Evolutionary conservation across 495 filamentous ascomycete genomes (phyloP).

Genomic region (Penicillium malachiteum): DNA sequence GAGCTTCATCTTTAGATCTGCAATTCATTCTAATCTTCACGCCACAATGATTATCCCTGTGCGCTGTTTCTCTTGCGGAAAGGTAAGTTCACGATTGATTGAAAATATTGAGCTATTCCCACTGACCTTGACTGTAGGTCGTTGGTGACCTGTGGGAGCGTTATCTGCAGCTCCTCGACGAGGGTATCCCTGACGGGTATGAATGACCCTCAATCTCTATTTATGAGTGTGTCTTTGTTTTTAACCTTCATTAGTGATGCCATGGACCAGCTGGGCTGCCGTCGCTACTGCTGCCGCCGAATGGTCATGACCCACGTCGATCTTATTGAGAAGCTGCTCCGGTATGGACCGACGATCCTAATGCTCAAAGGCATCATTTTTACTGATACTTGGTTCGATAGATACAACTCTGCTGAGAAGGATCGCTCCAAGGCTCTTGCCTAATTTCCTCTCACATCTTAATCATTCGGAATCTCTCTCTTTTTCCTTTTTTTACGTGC

Average conservation of each 20-base stretch:
- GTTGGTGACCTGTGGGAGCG: constrained; percentile 96
- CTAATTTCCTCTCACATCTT: constrained; percentile 10
- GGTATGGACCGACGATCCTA: constrained; percentile 53
- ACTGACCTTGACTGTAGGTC: constrained; percentile 58
- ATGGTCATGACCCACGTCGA: constrained; percentile 99
- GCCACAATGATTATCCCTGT: constrained; percentile 93
- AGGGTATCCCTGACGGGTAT: constrained; percentile 75
- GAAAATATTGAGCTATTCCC: not conserved
- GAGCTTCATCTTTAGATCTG: not conserved
- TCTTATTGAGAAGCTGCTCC: constrained; percentile 94
- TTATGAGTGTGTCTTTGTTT: not conserved
- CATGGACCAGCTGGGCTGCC: constrained; percentile 89
- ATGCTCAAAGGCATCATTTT: not conserved
- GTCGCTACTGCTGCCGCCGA: constrained; percentile 94
- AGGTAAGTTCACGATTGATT: constrained; percentile 56
- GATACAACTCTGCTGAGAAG: constrained; percentile 38
- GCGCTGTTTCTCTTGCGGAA: constrained; percentile 97
- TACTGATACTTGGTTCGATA: constrained; percentile 5
- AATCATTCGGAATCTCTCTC: not conserved
- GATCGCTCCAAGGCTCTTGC: constrained; percentile 35
- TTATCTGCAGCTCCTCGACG: constrained; percentile 79
- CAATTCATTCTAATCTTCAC: constrained; percentile 8
- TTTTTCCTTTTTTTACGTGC: not conserved
- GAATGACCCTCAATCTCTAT: not conserved
- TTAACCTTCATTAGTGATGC: constrained; percentile 62